A percentile compares a stretch with the other conserved stretches of the same genome.
Evolutionary conservation across 768 basidiomycete genomes (phyloP).

Genomic region (Myochromella boudieri): DNA sequence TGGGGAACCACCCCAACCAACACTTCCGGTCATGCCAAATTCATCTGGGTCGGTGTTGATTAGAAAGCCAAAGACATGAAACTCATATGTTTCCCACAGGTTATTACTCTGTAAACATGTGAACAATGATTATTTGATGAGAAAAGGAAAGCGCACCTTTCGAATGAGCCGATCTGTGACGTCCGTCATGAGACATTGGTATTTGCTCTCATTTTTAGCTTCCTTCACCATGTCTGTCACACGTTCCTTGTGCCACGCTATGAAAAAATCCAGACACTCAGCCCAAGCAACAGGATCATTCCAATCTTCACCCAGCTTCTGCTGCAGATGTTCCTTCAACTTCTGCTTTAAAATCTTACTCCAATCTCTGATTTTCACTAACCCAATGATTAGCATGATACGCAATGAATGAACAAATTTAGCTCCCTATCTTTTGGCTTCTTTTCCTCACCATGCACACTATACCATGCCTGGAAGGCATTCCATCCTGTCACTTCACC

Average conservation of each 20-base stretch:
- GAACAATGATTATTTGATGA: background rate
- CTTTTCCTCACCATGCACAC: background rate
- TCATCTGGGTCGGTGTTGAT: conserved; percentile 1
- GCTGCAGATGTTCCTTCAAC: background rate
- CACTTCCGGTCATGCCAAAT: background rate
- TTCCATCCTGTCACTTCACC: conserved; percentile 2
- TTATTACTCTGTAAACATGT: background rate
- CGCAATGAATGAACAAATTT: background rate
- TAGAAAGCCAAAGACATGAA: conserved; percentile 1
- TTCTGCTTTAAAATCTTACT: background rate
- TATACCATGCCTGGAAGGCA: conserved; percentile 1
- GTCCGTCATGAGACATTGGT: background rate
- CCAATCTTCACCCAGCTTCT: conserved; percentile 3
- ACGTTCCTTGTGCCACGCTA: conserved; percentile 1
- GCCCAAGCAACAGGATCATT: background rate
- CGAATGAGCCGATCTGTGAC: background rate
- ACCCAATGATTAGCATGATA: background rate
- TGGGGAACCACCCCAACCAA: background rate
- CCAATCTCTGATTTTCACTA: background rate
- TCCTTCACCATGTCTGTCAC: background rate
- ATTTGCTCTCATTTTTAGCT: background rate
- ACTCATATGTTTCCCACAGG: background rate
- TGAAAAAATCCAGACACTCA: conserved; percentile 1
- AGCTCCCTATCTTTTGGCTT: background rate
- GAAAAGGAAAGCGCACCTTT: background rate